Percentiles rank a stretch among this genome's conserved stretches.
phyloP scores from a whole-genome alignment of 768 basidiomycete genomes.

The Sarcodon sp. region DNA sequence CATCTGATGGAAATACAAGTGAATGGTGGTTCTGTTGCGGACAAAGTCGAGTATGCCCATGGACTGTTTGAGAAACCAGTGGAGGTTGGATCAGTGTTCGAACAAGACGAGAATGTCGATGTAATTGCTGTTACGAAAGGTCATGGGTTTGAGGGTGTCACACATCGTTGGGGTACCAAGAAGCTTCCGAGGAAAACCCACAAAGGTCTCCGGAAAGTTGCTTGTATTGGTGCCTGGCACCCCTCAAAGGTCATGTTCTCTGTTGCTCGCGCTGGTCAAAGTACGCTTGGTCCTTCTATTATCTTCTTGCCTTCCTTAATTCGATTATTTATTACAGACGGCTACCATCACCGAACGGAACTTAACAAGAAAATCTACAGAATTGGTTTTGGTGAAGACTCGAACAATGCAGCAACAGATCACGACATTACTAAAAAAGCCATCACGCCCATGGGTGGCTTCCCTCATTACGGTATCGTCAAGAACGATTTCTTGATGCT shows the following conservation, averaged over 20 bases:
- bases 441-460: slow-evolving; percentile 97
- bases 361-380: slow-evolving; percentile 99
- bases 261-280: slow-evolving; percentile 99
- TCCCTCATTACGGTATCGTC: slow-evolving; percentile 97
- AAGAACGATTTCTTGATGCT: slow-evolving; percentile 97
- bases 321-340: slow-evolving; percentile 34
- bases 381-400: slow-evolving; percentile 68
- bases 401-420: slow-evolving; percentile 84
- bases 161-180: slow-evolving; percentile 98
- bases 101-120: slow-evolving; percentile 95
- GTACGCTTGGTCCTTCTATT: slow-evolving; percentile 33
- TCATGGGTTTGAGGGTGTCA: slow-evolving; percentile 99
- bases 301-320: background rate
- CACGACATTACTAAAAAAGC: slow-evolving; percentile 87
- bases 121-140: slow-evolving; percentile 98
- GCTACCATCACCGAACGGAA: slow-evolving; percentile 94
- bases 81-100: slow-evolving; percentile 76
- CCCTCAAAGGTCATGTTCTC: slow-evolving; percentile 99
- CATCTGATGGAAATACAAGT: slow-evolving; percentile 99
- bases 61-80: slow-evolving; percentile 95
- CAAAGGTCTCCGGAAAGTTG: slow-evolving; percentile 99
- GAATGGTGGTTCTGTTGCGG: slow-evolving; percentile 89
- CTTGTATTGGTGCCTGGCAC: slow-evolving; percentile 98
- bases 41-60: slow-evolving; percentile 95
- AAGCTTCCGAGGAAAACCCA: slow-evolving; percentile 98